Conservation (phyloP, 257 asterid species). For the Lycium barbarum region DNA sequence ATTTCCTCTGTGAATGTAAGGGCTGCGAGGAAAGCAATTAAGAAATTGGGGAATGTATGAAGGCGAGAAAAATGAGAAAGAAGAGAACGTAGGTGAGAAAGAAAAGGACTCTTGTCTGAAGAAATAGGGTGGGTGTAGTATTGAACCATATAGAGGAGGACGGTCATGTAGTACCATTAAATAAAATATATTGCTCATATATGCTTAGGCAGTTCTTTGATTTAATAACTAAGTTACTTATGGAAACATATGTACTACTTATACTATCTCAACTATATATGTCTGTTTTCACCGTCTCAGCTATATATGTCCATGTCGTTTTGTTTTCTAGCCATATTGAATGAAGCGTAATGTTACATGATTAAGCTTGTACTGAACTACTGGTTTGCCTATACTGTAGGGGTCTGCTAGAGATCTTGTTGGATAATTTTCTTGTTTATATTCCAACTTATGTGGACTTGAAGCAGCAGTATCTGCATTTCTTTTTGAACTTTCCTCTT, state of each 20-base stretch:
- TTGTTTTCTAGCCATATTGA: neutral
- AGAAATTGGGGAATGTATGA: neutral
- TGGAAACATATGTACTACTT: neutral
- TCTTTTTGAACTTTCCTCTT: neutral
- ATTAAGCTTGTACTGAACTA: neutral
- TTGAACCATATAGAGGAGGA: neutral
- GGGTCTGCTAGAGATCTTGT: neutral
- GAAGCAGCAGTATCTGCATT: neutral
- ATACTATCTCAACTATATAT: neutral
- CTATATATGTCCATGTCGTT: neutral
- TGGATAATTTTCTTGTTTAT: conserved; percentile 4
- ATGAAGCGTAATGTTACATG: neutral
- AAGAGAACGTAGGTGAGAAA: neutral
- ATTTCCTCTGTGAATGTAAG: neutral
- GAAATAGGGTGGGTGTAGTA: neutral
- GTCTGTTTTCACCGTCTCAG: neutral
- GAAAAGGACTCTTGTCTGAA: neutral
- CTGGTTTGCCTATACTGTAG: neutral
- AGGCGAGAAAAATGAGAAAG: neutral
- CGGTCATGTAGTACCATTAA: neutral
- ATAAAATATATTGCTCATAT: neutral
- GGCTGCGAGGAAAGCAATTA: neutral
- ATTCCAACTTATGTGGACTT: conserved; percentile 14
- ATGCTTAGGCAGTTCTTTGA: neutral
- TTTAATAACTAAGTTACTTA: neutral